Evolutionary conservation across 164 flowering plant species (phyloP).

Genomic region (Annona squamosa): DNA sequence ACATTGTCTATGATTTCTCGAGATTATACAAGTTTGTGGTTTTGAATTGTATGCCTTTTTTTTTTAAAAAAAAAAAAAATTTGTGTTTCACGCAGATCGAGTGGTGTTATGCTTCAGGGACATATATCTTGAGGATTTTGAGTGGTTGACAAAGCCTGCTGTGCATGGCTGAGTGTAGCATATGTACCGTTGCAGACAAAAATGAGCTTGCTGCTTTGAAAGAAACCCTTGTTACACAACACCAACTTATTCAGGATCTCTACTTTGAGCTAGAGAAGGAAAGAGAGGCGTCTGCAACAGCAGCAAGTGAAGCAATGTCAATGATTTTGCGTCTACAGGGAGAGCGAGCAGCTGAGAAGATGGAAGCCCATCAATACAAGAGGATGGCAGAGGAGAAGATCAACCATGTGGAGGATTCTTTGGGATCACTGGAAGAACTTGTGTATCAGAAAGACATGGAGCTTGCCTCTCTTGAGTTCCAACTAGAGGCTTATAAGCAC

Average conservation of each 20-base stretch:
- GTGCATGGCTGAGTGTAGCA: constrained; percentile 24
- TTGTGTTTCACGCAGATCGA: background rate
- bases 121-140: background rate
- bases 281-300: constrained; percentile 73
- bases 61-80: too few relatives aligned
- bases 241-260: constrained; percentile 61
- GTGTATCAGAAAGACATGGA: constrained; percentile 77
- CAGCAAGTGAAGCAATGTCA: constrained; percentile 73
- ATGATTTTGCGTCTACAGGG: constrained; percentile 84
- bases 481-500: constrained; percentile 61
- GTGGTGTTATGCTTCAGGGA: background rate
- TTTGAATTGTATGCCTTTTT: too few relatives aligned
- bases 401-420: constrained; percentile 53
- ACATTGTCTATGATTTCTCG: background rate
- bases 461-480: constrained; percentile 61
- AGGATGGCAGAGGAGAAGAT: constrained; percentile 82
- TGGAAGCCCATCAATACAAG: constrained; percentile 89
- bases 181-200: constrained; percentile 14
- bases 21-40: background rate
- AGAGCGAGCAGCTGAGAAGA: constrained; percentile 63
- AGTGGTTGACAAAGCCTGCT: background rate
- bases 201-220: constrained; percentile 38
- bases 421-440: constrained; percentile 49
- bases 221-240: constrained; percentile 61
- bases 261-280: constrained; percentile 70